These are phyloP conservation scores for Phylloporus sp. DNA, from an alignment of 768 basidiomycete genomes.

Conservation along the genomic window DNA sequence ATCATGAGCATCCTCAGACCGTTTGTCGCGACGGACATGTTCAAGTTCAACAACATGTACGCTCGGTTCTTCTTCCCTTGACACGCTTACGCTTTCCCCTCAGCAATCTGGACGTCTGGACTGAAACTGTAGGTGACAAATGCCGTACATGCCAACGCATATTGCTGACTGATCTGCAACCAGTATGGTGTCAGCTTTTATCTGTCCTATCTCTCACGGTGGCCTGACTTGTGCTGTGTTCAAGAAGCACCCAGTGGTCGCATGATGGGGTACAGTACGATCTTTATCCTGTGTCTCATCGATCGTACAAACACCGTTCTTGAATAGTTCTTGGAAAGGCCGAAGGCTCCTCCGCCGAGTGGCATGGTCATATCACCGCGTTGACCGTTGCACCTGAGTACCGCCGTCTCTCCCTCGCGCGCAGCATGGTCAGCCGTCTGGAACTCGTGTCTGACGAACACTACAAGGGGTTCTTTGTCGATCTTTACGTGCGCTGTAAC, in stretches of 20 bases:
- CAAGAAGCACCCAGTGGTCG: slow-evolving; percentile 78
- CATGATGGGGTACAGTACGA: slow-evolving; percentile 91
- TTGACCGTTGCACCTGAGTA: slow-evolving; percentile 93
- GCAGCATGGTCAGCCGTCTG: slow-evolving; percentile 81
- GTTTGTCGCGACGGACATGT: slow-evolving; percentile 85
- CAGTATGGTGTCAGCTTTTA: slow-evolving; percentile 91
- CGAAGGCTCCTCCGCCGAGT: slow-evolving; percentile 70
- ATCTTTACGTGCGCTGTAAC: slow-evolving; percentile 90
- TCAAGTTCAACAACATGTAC: slow-evolving; percentile 90
- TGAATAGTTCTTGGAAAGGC: slow-evolving; percentile 87
- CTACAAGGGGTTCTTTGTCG: slow-evolving; percentile 88
- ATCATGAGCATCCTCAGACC: slow-evolving; percentile 82
- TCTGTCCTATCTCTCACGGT: slow-evolving; percentile 79
- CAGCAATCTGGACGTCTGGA: slow-evolving; percentile 95
- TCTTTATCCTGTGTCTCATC: slow-evolving; percentile 4
- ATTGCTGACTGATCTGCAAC: slow-evolving; percentile 1
- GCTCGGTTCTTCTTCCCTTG: slow-evolving; percentile 19
- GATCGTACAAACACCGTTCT: slow-evolving; percentile 2
- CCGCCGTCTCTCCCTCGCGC: slow-evolving; percentile 82
- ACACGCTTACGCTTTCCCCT: slow-evolving; percentile 8
- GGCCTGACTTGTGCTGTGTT: slow-evolving; percentile 88
- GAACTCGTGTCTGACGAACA: slow-evolving; percentile 80
- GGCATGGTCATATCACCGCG: slow-evolving; percentile 95
- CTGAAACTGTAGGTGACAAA: slow-evolving; percentile 79
- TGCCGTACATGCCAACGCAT: background rate